These are phyloP conservation scores for Linaria vulgaris DNA, from an alignment of 257 asterid genomes.

Conservation along the genomic window DNA sequence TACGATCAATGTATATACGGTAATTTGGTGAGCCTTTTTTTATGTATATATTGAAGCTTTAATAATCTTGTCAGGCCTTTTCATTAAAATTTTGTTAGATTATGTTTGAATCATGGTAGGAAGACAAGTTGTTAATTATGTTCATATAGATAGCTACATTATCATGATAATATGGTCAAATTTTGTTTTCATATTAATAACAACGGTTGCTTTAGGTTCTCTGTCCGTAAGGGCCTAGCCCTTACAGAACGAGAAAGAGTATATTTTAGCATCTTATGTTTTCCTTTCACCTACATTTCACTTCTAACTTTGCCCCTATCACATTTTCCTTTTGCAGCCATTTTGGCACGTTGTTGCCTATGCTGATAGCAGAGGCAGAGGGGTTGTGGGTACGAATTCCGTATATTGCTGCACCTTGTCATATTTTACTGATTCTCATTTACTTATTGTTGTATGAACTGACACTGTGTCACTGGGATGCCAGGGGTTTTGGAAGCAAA, in stretches of 20 bases:
- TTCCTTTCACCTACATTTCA: conserved; percentile 8
- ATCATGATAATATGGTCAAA: no score
- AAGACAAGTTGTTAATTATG: neutral
- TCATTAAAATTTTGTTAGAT: conserved; percentile 2
- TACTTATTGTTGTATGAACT: conserved; percentile 17
- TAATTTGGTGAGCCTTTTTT: conserved; percentile 14
- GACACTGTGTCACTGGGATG: conserved; percentile 14
- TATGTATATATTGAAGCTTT: neutral
- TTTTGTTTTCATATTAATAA: neutral
- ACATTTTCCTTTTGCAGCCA: conserved; percentile 59
- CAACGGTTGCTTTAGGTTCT: conserved; percentile 9
- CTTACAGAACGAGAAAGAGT: no score
- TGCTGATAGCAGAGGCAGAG: conserved; percentile 72
- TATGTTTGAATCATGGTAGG: neutral
- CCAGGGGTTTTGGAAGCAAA: conserved; percentile 92
- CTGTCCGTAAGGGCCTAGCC: no score
- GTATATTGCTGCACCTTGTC: conserved; percentile 20
- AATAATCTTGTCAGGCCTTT: neutral
- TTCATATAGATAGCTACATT: neutral
- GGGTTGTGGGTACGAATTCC: conserved; percentile 82
- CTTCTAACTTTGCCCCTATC: conserved; percentile 18
- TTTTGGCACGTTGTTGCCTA: conserved; percentile 81
- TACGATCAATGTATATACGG: neutral
- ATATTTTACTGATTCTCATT: conserved; percentile 22
- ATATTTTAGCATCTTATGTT: no score